phyloP scores from a whole-genome alignment of 345 rosid genomes.

The Moringa oleifera region DNA sequence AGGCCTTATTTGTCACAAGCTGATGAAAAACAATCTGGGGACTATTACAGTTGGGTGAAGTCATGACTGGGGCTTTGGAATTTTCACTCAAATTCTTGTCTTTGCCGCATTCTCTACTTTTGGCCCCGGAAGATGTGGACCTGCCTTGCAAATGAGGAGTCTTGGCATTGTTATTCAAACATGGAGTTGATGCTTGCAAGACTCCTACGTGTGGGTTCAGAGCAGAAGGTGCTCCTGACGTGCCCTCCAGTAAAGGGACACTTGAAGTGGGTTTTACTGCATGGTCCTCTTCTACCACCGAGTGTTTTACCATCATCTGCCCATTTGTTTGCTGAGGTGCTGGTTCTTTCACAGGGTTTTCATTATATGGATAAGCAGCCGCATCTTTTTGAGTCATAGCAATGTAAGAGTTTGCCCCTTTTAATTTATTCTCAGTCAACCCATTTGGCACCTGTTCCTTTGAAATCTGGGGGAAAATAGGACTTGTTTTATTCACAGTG shows the following conservation, averaged over 20 bases:
- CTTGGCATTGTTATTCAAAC: constrained; percentile 13
- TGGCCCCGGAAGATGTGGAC: constrained; percentile 16
- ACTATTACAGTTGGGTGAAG: constrained; percentile 1
- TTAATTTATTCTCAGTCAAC: constrained; percentile 18
- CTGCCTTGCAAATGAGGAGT: constrained; percentile 18
- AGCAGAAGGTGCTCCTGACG: constrained; percentile 14
- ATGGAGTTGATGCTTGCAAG: constrained; percentile 9
- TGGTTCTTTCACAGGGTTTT: constrained; percentile 26
- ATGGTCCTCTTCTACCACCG: constrained; percentile 22
- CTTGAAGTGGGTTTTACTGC: constrained; percentile 7
- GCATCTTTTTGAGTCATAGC: constrained; percentile 24
- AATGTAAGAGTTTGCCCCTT: constrained; percentile 21
- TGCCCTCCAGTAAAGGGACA: constrained; percentile 9
- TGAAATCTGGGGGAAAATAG: constrained; percentile 28
- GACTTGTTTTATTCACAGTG: constrained; percentile 23
- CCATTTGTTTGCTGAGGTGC: constrained; percentile 19
- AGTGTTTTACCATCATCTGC: constrained; percentile 13
- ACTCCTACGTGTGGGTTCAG: constrained; percentile 7
- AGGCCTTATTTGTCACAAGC: constrained; percentile 15
- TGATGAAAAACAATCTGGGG: constrained; percentile 10
- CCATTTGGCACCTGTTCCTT: constrained; percentile 31
- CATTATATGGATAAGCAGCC: constrained; percentile 16
- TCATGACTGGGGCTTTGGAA: constrained; percentile 5
- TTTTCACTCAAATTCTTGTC: constrained; percentile 17
- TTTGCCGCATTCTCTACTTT: constrained; percentile 13